Evolutionary conservation across 768 basidiomycete species (phyloP).

Genomic region (Nidula microcarpa): DNA sequence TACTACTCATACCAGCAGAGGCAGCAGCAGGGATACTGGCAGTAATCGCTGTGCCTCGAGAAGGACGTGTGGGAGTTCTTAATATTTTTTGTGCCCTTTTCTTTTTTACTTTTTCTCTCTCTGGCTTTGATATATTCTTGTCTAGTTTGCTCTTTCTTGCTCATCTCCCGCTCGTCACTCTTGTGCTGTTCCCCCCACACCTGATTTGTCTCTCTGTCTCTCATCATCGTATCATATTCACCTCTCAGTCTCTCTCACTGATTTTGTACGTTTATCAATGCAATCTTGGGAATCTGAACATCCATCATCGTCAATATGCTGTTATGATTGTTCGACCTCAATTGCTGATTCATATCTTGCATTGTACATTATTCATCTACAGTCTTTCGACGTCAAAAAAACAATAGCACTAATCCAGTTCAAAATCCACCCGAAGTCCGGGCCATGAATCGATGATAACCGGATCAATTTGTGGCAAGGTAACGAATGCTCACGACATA

Average conservation of each 20-base stretch:
- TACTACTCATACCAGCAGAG: slow-evolving; percentile 74
- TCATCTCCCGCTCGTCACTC: background rate
- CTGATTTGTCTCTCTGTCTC: background rate
- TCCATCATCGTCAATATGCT: too few species aligned
- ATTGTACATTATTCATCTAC: too few species aligned
- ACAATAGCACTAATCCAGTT: too few species aligned
- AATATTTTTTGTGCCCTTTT: slow-evolving; percentile 1
- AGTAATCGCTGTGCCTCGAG: slow-evolving; percentile 26
- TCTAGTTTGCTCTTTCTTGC: slow-evolving; percentile 4
- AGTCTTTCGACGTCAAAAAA: too few species aligned
- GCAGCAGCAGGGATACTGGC: slow-evolving; percentile 63
- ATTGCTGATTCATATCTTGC: too few species aligned
- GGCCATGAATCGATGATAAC: too few species aligned
- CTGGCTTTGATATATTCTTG: slow-evolving; percentile 3
- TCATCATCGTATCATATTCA: background rate
- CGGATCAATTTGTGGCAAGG: too few species aligned
- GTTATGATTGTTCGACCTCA: too few species aligned
- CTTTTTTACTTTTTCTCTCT: slow-evolving; percentile 8
- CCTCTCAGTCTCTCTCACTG: slow-evolving; percentile 3
- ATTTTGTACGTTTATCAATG: slow-evolving; percentile 7
- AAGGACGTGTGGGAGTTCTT: background rate
- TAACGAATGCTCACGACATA: too few species aligned
- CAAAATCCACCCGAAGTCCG: too few species aligned
- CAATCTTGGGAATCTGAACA: slow-evolving; percentile 1
- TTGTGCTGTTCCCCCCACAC: background rate